phyloP scores from a whole-genome alignment of 2,329 filamentous ascomycete genomes.

The Fusarium acutatum region DNA sequence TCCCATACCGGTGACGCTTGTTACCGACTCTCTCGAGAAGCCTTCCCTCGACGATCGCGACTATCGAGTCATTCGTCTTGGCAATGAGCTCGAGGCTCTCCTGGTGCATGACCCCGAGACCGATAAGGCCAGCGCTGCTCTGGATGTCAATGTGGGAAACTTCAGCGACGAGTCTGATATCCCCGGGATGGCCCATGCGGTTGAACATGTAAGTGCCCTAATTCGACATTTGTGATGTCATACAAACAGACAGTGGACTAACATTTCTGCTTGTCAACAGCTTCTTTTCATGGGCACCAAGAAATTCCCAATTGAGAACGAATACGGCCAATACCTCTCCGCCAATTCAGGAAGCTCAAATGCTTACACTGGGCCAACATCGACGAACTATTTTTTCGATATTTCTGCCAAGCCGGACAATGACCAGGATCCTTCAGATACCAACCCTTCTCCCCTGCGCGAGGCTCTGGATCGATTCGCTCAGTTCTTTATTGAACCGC shows the following conservation, averaged over 20 bases:
- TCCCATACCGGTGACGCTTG: conserved; percentile 44
- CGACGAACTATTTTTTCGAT: conserved; percentile 98
- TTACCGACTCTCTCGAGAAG: conserved; percentile 81
- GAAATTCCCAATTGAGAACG: conserved; percentile 96
- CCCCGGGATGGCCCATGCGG: conserved; percentile 94
- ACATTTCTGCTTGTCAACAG: conserved; percentile 45
- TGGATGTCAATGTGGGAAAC: conserved; percentile 95
- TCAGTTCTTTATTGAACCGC: conserved; percentile 89
- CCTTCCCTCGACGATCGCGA: conserved; percentile 84
- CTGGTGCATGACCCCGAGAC: conserved; percentile 94
- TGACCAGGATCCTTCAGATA: conserved; percentile 61
- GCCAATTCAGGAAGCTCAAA: conserved; percentile 92
- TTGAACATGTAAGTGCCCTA: conserved; percentile 75
- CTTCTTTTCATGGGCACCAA: conserved; percentile 98
- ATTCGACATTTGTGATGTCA: not conserved
- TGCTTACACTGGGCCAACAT: conserved; percentile 91
- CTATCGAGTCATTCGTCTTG: conserved; percentile 86
- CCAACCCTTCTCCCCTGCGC: conserved; percentile 70
- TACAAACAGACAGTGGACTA: conserved; percentile 6
- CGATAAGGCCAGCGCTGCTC: conserved; percentile 94
- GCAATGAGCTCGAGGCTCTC: conserved; percentile 89
- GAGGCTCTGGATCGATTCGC: conserved; percentile 91
- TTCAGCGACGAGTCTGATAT: conserved; percentile 92
- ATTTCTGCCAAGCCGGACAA: conserved; percentile 81
- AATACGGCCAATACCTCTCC: conserved; percentile 92